Base-by-base conservation (phyloP, 371 early-diverging fungal species). In the Caulochytrium protostelioides region DNA sequence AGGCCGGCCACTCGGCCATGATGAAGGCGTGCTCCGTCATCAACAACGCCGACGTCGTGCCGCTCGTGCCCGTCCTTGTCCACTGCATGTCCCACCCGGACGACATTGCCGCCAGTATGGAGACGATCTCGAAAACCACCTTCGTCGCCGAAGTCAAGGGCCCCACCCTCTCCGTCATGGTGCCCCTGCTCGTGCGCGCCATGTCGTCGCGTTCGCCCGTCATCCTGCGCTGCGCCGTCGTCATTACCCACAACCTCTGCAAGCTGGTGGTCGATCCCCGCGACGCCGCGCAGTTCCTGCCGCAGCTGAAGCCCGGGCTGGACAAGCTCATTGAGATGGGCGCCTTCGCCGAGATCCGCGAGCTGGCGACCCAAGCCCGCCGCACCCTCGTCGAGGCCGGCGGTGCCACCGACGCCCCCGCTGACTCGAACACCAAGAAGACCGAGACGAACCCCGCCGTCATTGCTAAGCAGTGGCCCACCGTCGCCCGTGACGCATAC, bases 111-210 rank as follows among this genome's bases (percentile, higher is more conserved):
- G 29, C 25, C 13, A 3, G 9, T 23, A 24, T 35, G 8, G 19
- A 35, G 14, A 20, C 22, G 15, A 10, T 35, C 19, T 25, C 36
- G n/a, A 4, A 5, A 4, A 28, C 28, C 7, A 37, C 38, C 19
- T 37, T 37, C n/a, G 69, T 72, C 16, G 65, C 66, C 18, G 62
- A 65, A 43, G 69, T 72, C 42, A 61, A 68, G 36, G 65, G 64
- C 25, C 72, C 72, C 28, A 62, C 68, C 16, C 54, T 71, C 17
- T 70, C 72, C 38, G 62, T 71, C 37, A 66, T 68, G 64, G 67
- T 68, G 3, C 72, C 72, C 10, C 58, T 71, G 9, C 45, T 72
- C 32, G 59, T 60, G 31, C 65, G 72, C 54, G 72, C 65, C n/a
- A 35, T 72, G 32, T 62, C 64, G 37, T 67, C 66, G 43, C 65